Evolutionary conservation across 257 asterid species (phyloP).

Genomic region (Fraxinus excelsior): DNA sequence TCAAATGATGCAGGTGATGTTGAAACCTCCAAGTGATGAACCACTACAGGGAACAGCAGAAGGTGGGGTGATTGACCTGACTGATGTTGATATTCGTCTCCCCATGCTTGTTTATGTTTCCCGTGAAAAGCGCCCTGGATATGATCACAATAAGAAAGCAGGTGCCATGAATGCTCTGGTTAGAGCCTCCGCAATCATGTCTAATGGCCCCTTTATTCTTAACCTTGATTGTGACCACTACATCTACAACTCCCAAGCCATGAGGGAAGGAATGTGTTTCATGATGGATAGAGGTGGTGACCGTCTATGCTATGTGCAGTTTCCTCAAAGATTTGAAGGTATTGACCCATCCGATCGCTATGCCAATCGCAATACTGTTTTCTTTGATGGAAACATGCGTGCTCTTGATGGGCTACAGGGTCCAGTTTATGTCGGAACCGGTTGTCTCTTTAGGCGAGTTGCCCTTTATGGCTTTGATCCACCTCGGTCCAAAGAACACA

Average conservation of each 20-base stretch:
- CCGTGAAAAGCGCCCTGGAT: conserved; percentile 82
- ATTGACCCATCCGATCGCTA: conserved; percentile 76
- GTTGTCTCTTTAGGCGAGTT: conserved; percentile 65
- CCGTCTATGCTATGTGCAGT: conserved; percentile 70
- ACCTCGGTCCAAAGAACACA: conserved; percentile 62
- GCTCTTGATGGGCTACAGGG: conserved; percentile 84
- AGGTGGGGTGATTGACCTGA: conserved; percentile 43
- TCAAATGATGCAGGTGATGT: conserved; percentile 56
- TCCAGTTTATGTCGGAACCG: conserved; percentile 74
- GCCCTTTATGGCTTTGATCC: conserved; percentile 79
- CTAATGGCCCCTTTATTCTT: conserved; percentile 76
- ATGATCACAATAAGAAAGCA: conserved; percentile 82
- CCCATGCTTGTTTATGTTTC: conserved; percentile 83
- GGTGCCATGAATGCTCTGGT: conserved; percentile 86
- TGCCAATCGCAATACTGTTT: conserved; percentile 70
- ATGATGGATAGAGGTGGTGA: conserved; percentile 86
- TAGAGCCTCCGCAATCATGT: conserved; percentile 84
- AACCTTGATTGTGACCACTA: conserved; percentile 81
- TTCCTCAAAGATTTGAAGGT: conserved; percentile 76
- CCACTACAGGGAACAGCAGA: conserved; percentile 55
- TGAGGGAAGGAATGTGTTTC: conserved; percentile 84
- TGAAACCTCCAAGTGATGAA: conserved; percentile 84
- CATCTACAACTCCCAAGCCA: conserved; percentile 69
- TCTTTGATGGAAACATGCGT: conserved; percentile 75
- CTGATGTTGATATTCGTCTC: conserved; percentile 65